Percentiles rank a stretch among this genome's conserved stretches.
Conservation (phyloP, 2,329 filamentous ascomycete genomes). For the Trichoderma arundinaceum region DNA sequence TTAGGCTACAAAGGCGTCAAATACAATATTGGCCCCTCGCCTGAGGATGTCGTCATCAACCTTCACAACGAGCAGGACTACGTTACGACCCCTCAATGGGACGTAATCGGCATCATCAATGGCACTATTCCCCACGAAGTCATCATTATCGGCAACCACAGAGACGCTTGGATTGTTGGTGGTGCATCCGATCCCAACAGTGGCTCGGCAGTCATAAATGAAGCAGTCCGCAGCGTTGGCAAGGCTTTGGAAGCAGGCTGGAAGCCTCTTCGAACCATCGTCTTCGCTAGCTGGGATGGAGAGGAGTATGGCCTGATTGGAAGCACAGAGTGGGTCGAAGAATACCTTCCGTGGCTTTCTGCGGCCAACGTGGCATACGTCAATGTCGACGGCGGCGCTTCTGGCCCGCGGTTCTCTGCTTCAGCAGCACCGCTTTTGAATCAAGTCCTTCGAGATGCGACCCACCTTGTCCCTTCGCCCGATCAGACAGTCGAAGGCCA, state of each 20-base stretch:
- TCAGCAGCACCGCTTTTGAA: constrained; percentile 78
- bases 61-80: constrained; percentile 82
- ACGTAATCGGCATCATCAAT: constrained; percentile 91
- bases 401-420: constrained; percentile 67
- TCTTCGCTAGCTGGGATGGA: constrained; percentile 84
- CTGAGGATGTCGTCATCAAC: constrained; percentile 72
- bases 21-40: constrained; percentile 85
- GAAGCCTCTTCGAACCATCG: constrained; percentile 79
- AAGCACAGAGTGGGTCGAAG: constrained; percentile 92
- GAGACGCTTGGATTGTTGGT: constrained; percentile 89
- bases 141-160: constrained; percentile 87
- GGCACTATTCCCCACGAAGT: constrained; percentile 85
- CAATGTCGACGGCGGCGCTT: constrained; percentile 79
- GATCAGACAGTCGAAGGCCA: constrained; percentile 77
- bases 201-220: constrained; percentile 78
- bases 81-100: constrained; percentile 81
- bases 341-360: constrained; percentile 81
- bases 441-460: constrained; percentile 71
- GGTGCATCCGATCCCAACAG: constrained; percentile 84
- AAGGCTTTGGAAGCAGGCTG: constrained; percentile 66
- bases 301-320: constrained; percentile 88
- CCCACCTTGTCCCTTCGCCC: constrained; percentile 67
- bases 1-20: constrained; percentile 79
- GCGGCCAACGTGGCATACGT: constrained; percentile 78
- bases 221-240: constrained; percentile 77